phyloP scores from a whole-genome alignment of 2,329 filamentous ascomycete species.

The Fusarium bactridioides region DNA sequence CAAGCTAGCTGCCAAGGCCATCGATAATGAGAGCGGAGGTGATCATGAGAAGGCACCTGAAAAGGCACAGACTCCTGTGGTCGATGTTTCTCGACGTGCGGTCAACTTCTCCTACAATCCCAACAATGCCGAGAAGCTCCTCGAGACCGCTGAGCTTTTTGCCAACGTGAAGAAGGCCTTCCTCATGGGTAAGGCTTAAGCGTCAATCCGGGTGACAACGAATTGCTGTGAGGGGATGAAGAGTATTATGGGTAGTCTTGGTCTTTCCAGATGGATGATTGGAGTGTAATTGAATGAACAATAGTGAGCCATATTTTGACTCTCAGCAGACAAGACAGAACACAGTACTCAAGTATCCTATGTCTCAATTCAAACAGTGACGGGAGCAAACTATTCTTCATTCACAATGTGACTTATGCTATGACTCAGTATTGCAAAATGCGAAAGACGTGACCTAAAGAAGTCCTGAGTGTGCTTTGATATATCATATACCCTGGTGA shows the following conservation, averaged over 20 bases:
- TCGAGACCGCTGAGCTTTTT: not conserved
- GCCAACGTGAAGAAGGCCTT: constrained; percentile 22
- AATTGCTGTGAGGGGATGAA: not conserved
- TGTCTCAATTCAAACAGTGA: not conserved
- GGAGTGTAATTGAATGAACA: not conserved
- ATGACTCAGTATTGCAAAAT: not conserved
- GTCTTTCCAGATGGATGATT: not conserved
- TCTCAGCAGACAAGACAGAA: not conserved
- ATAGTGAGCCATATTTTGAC: not conserved
- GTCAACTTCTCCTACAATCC: constrained; percentile 5
- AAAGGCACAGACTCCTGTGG: not conserved
- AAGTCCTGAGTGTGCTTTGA: not conserved
- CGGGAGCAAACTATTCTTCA: not conserved
- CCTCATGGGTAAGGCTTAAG: not conserved
- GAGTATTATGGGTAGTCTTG: not conserved
- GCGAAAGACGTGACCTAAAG: not conserved
- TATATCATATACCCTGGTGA: not conserved
- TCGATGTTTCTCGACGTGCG: not conserved
- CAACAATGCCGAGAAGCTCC: not conserved
- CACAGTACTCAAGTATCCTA: not conserved
- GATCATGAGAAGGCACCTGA: not conserved
- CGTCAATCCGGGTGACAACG: no score
- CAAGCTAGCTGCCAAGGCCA: not conserved
- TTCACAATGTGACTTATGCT: not conserved
- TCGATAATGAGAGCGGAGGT: not conserved